Percentiles rank a stretch among this genome's conserved stretches.
Evolutionary conservation across 2,329 filamentous ascomycete genomes (phyloP).

Genomic region (Aspergillus sp.): DNA sequence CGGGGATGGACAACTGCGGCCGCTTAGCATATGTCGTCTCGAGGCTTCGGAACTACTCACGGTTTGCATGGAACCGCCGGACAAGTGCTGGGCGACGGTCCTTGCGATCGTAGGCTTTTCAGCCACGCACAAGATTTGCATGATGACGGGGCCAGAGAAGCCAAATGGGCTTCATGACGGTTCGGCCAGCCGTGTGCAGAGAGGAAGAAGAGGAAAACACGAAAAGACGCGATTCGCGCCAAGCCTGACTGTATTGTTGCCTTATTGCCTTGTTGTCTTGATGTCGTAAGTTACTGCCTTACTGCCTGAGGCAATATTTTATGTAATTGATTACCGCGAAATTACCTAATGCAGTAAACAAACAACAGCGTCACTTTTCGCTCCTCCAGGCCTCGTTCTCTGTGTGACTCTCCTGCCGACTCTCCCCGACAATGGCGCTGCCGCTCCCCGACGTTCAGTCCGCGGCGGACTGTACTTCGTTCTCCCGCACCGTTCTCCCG

Average conservation of each 20-base stretch:
- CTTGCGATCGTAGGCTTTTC: conserved; percentile 94
- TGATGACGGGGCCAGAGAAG: too few species aligned
- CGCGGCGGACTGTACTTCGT: conserved; percentile 68
- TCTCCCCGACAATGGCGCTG: conserved; percentile 50
- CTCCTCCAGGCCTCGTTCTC: not conserved
- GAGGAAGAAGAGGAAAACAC: conserved; percentile 7
- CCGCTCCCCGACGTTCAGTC: conserved; percentile 55
- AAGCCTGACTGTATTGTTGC: too few species aligned
- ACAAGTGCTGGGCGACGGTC: conserved; percentile 81
- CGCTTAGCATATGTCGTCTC: conserved; percentile 11
- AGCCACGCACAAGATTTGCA: conserved; percentile 67
- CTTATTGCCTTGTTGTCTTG: too few species aligned
- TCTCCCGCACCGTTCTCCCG: conserved; percentile 62
- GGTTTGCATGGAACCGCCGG: conserved; percentile 61
- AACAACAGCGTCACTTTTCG: conserved; percentile 1
- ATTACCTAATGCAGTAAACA: conserved; percentile 4
- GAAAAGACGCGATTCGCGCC: conserved; percentile 11
- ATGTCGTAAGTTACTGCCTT: conserved; percentile 1
- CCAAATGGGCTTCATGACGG: too few species aligned
- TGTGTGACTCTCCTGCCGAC: not conserved
- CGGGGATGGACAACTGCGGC: conserved; percentile 55
- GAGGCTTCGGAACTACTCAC: conserved; percentile 45
- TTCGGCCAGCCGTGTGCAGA: too few species aligned
- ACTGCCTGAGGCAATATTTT: conserved; percentile 1
- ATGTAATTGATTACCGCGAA: conserved; percentile 1